Evolutionary conservation across 2,329 filamentous ascomycete genomes (phyloP).

Genomic region (Zelopaecilomyces penicillatus): DNA sequence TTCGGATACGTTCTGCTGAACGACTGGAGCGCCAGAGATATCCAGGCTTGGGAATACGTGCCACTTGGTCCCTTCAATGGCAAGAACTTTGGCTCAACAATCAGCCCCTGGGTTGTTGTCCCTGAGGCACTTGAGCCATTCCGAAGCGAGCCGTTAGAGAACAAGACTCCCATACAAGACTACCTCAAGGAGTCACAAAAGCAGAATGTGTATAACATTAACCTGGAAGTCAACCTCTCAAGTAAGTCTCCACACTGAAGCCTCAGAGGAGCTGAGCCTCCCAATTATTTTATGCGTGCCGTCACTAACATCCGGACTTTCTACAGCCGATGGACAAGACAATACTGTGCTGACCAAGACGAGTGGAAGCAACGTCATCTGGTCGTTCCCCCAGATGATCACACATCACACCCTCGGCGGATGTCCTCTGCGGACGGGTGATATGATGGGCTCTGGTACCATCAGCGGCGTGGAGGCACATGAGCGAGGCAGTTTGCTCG

Average conservation of each 20-base stretch:
- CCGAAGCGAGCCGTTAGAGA: constrained; percentile 19
- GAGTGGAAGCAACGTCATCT: constrained; percentile 48
- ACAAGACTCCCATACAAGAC: constrained; percentile 25
- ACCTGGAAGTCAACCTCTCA: constrained; percentile 30
- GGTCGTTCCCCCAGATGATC: constrained; percentile 78
- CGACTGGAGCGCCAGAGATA: constrained; percentile 56
- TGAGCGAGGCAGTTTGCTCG: constrained; percentile 60
- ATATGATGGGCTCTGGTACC: constrained; percentile 70
- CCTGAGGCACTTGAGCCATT: constrained; percentile 43
- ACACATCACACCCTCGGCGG: constrained; percentile 72
- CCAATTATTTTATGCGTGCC: too few species aligned
- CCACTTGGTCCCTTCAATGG: constrained; percentile 55
- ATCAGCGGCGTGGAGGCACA: constrained; percentile 58
- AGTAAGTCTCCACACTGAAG: constrained; percentile 21
- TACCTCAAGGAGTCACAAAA: constrained; percentile 48
- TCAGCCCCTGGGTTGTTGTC: constrained; percentile 56
- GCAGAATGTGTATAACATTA: constrained; percentile 27
- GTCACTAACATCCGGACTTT: too few species aligned
- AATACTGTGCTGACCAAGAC: constrained; percentile 26
- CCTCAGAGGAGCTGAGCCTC: too few species aligned
- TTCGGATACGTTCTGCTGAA: constrained; percentile 63
- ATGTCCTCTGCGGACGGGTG: constrained; percentile 65
- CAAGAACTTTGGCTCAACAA: constrained; percentile 52
- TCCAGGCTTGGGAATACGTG: constrained; percentile 53
- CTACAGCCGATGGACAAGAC: constrained; percentile 21